Conservation (phyloP, 2,329 filamentous ascomycete species). For the Cyphellophora attinorum region DNA sequence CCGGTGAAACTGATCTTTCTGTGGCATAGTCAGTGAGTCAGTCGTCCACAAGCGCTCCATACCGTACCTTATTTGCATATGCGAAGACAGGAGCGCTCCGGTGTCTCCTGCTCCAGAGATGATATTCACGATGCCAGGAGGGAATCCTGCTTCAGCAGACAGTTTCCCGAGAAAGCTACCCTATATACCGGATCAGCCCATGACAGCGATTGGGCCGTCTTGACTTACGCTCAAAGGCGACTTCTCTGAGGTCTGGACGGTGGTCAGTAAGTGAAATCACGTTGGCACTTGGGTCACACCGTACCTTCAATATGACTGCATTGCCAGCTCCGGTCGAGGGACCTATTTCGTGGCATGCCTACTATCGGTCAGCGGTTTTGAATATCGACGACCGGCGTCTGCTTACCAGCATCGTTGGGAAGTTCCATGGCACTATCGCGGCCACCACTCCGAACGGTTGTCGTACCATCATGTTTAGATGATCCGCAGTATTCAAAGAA, state of each 20-base stretch:
- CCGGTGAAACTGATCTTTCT: constrained; percentile 35
- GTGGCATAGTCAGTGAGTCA: too few relatives aligned
- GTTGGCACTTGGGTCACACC: constrained; percentile 51
- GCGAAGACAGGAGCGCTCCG: constrained; percentile 24
- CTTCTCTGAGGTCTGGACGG: too few relatives aligned
- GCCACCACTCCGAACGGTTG: constrained; percentile 55
- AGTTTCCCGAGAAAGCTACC: too few relatives aligned
- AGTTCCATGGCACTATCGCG: constrained; percentile 75
- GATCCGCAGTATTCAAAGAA: constrained; percentile 58
- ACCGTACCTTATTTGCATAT: constrained; percentile 30
- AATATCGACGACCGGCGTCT: too few relatives aligned
- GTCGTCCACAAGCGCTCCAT: background rate
- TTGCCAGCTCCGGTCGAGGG: constrained; percentile 47
- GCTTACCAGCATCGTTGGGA: too few relatives aligned
- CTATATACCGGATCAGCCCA: too few relatives aligned
- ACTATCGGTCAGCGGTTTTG: too few relatives aligned
- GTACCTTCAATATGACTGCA: constrained; percentile 48
- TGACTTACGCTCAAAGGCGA: too few relatives aligned
- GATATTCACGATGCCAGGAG: constrained; percentile 53
- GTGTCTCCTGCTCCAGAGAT: constrained; percentile 20
- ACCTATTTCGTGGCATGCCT: constrained; percentile 46
- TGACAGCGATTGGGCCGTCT: too few relatives aligned
- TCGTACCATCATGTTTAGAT: constrained; percentile 19
- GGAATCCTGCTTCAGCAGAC: constrained; percentile 65
- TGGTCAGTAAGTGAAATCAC: constrained; percentile 50